phyloP scores from a whole-genome alignment of 2,329 filamentous ascomycete species.

The Acephala macrosclerotiorum region DNA sequence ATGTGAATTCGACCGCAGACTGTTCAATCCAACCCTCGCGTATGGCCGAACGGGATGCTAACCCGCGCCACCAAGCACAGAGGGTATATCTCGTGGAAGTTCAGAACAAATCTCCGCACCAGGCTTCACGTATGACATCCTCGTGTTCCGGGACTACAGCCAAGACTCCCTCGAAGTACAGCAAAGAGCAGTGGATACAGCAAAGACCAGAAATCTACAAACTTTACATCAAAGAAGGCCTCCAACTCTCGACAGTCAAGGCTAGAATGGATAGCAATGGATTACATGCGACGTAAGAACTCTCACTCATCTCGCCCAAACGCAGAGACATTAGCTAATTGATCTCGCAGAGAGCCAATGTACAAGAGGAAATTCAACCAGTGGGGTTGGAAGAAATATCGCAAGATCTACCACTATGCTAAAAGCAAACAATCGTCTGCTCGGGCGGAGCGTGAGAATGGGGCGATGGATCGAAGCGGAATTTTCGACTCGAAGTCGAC shows the following conservation, averaged over 20 bases:
- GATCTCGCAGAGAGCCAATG: not conserved
- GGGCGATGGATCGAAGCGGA: not conserved
- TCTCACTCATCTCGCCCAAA: not conserved
- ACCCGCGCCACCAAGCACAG: not conserved
- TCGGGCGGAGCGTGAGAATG: not conserved
- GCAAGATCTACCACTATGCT: not conserved
- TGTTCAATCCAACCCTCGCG: not conserved
- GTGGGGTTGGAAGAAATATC: conserved; percentile 1
- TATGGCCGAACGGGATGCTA: not conserved
- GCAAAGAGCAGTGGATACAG: not conserved
- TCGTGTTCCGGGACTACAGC: not conserved
- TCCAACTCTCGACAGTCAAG: not conserved
- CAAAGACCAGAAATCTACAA: not conserved
- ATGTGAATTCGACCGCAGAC: not conserved
- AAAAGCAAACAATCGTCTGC: not conserved
- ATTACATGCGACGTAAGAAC: not conserved
- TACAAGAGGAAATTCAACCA: not conserved
- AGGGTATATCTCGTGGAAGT: too few species aligned
- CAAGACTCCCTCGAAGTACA: not conserved
- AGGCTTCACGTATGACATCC: not conserved
- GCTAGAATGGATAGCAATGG: not conserved
- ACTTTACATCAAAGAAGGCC: not conserved
- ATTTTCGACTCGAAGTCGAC: not conserved
- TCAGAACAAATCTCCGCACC: not conserved
- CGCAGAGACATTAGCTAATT: not conserved